phyloP scores from a whole-genome alignment of 495 filamentous ascomycete species.

The Coniosporium apollinis region DNA sequence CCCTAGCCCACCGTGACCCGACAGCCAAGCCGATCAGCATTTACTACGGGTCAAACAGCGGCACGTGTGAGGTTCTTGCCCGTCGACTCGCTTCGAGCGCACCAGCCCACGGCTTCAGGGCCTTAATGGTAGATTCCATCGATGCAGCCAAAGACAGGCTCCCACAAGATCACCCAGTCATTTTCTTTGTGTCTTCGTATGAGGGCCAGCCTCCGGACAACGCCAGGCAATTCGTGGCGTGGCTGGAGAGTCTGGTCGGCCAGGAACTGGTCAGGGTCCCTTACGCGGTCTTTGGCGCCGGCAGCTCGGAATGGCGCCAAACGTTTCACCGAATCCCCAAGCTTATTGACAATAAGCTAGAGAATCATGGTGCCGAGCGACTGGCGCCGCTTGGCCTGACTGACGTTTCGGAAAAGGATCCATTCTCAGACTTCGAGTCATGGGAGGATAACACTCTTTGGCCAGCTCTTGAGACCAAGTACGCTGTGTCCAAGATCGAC shows the following conservation, averaged over 20 bases:
- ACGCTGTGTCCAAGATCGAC: slow-evolving; percentile 2
- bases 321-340: slow-evolving; percentile 63
- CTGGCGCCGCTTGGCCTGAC: slow-evolving; percentile 5
- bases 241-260: slow-evolving; percentile 39
- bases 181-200: slow-evolving; percentile 54
- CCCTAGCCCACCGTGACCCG: too few species aligned
- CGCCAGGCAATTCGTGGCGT: slow-evolving; percentile 49
- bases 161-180: slow-evolving; percentile 41
- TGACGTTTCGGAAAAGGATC: slow-evolving; percentile 9
- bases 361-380: slow-evolving; percentile 5
- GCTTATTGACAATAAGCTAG: slow-evolving; percentile 29
- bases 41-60: slow-evolving; percentile 62
- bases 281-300: slow-evolving; percentile 52
- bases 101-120: slow-evolving; percentile 36
- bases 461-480: slow-evolving; percentile 5
- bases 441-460: slow-evolving; percentile 11
- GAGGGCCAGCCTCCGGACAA: slow-evolving; percentile 66
- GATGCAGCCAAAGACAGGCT: slow-evolving; percentile 46
- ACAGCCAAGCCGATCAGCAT: slow-evolving; percentile 39
- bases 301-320: slow-evolving; percentile 45
- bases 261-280: slow-evolving; percentile 29
- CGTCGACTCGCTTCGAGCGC: slow-evolving; percentile 44
- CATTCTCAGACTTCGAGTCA: slow-evolving; percentile 8
- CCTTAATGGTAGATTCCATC: slow-evolving; percentile 34
- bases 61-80: slow-evolving; percentile 58